Base-by-base conservation (phyloP, 345 rosid species). In the Gossypium australe region DNA sequence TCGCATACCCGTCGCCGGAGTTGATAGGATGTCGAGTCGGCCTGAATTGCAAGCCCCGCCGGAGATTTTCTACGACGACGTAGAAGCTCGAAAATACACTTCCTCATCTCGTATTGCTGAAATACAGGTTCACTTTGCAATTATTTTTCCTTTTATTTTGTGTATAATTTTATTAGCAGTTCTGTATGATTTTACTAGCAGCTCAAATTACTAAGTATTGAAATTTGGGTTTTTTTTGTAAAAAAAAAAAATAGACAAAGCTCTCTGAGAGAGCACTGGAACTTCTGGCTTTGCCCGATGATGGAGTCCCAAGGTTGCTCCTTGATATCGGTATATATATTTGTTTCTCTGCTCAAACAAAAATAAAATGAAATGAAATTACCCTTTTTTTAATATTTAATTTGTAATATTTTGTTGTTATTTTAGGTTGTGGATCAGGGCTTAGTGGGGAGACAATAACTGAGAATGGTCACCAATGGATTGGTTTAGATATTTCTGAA, bases 211-310 rank as follows among this genome's bases (percentile, higher is more conserved):
- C 11, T 13, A 16, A 12, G 57, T 9, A 8, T 14, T 67, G 16
- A 67, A 47, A 13, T 12, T 20, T 45, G 12, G 16, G 14, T 52
- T 77, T 73, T 10, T 61, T 52, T 22, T 7, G 41, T 34, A 29
- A 3, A 29, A 29, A 13, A 9, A 58, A 17, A 17, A 49, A 69
- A 62, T 74, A 95, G 97, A 88, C 97, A 3, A 84, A 83, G 69
- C 85, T 93, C 8, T 91, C 99, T 1, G 94, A 93, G 87, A 91
- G 99, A 86, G 99, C 98, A 71, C 22, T 93, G 72, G 99, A 95
- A 86, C 97, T 95, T 77, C 94, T 95, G 70, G 93, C 91, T 68
- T 79, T 95, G 77, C 98, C 97, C 0, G 89, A 86, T 16, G 97
- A 95, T 76, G 97, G 84, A 20, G 75, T 91, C 62, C 93, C 98